These are phyloP conservation scores for Colletotrichum truncatum DNA, from an alignment of 2,329 filamentous ascomycete genomes.

Conservation along the genomic window DNA sequence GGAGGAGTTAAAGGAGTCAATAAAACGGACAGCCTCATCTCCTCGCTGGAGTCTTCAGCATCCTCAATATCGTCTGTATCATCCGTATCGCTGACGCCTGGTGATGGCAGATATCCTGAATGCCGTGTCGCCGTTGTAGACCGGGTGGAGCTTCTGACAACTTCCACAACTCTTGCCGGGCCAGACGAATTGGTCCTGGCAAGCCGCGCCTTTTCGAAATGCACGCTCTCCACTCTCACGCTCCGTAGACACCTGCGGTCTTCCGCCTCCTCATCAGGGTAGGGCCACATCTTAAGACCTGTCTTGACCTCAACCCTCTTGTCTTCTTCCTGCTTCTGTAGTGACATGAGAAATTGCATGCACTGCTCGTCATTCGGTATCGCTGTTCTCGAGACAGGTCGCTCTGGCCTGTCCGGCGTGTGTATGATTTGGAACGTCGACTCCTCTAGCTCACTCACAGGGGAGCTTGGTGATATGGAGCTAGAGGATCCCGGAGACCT, in stretches of 20 bases:
- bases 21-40: neutral
- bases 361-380: slow-evolving; percentile 31
- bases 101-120: neutral
- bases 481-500: slow-evolving; percentile 12
- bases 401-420: slow-evolving; percentile 29
- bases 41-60: neutral
- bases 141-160: slow-evolving; percentile 24
- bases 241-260: slow-evolving; percentile 10
- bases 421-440: slow-evolving; percentile 24
- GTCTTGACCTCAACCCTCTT: slow-evolving; percentile 11
- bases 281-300: slow-evolving; percentile 19
- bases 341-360: slow-evolving; percentile 30
- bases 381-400: slow-evolving; percentile 24
- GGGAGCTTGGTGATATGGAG: neutral
- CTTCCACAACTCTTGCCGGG: slow-evolving; percentile 22
- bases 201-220: slow-evolving; percentile 23
- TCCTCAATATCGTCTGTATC: neutral
- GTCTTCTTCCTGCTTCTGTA: slow-evolving; percentile 26
- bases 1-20: slow-evolving; percentile 3
- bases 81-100: neutral
- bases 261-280: slow-evolving; percentile 16
- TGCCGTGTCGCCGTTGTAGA: slow-evolving; percentile 6
- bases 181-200: slow-evolving; percentile 25
- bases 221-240: slow-evolving; percentile 21
- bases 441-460: neutral